Evolutionary conservation across 2,329 filamentous ascomycete species (phyloP).

Genomic region (Drechslera avenae): DNA sequence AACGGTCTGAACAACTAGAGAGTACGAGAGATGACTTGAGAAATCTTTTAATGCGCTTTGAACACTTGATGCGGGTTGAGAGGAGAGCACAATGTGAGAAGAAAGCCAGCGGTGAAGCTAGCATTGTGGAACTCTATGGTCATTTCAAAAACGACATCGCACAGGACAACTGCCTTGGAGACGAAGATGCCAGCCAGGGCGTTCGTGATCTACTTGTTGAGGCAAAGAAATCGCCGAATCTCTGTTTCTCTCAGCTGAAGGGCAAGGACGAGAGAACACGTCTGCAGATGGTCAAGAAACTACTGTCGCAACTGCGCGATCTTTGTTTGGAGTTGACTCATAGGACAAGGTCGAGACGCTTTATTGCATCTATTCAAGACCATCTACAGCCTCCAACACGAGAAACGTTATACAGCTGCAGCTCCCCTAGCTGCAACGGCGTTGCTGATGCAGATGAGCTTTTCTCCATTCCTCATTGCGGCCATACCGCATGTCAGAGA

Average conservation of each 20-base stretch:
- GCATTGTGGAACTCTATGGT: slow-evolving; percentile 20
- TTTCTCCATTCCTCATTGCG: slow-evolving; percentile 31
- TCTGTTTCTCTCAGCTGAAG: slow-evolving; percentile 9
- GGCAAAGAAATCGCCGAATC: slow-evolving; percentile 11
- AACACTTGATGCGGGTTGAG: slow-evolving; percentile 14
- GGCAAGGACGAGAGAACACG: slow-evolving; percentile 3
- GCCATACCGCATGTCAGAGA: slow-evolving; percentile 31
- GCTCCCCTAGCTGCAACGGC: slow-evolving; percentile 21
- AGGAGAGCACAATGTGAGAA: background rate
- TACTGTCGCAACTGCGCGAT: slow-evolving; percentile 27
- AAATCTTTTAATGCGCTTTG: slow-evolving; percentile 21
- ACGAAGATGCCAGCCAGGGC: slow-evolving; percentile 17
- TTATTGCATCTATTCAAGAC: slow-evolving; percentile 24
- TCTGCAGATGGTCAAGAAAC: slow-evolving; percentile 16
- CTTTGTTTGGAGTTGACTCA: slow-evolving; percentile 25
- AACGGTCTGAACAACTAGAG: slow-evolving; percentile 20
- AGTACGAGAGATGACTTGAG: slow-evolving; percentile 20
- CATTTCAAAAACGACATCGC: slow-evolving; percentile 27
- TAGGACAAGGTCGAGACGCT: slow-evolving; percentile 28
- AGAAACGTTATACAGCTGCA: slow-evolving; percentile 15
- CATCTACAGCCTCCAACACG: slow-evolving; percentile 12
- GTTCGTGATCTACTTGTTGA: slow-evolving; percentile 15
- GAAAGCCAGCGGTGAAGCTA: background rate
- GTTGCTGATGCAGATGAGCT: slow-evolving; percentile 11
- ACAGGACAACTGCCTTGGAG: slow-evolving; percentile 28